Evolutionary conservation across 306 rosid species (phyloP).

Genomic region (Glycyrrhiza uralensis): DNA sequence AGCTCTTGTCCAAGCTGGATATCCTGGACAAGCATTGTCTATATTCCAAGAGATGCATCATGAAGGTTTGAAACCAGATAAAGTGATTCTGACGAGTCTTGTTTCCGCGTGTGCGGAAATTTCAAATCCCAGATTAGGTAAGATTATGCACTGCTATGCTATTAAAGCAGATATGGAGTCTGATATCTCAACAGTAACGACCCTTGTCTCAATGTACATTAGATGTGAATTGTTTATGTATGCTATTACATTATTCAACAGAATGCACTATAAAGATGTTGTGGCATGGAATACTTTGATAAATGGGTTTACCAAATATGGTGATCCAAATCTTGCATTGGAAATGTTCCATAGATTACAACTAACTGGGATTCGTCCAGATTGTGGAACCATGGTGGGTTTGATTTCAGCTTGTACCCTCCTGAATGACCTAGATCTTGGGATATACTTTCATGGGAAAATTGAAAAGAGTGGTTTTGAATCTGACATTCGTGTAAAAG

Average conservation of each 20-base stretch:
- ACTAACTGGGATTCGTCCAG: slow-evolving; percentile 45
- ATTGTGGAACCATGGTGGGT: slow-evolving; percentile 55
- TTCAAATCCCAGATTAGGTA: slow-evolving; percentile 44
- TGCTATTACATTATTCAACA: slow-evolving; percentile 44
- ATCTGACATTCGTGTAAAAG: slow-evolving; percentile 41
- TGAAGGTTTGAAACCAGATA: slow-evolving; percentile 47
- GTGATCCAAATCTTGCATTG: slow-evolving; percentile 43
- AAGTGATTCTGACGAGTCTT: slow-evolving; percentile 36
- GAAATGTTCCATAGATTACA: slow-evolving; percentile 41
- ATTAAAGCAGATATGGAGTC: slow-evolving; percentile 46
- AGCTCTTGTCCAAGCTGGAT: slow-evolving; percentile 59
- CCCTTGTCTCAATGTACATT: slow-evolving; percentile 60
- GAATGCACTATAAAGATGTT: slow-evolving; percentile 50
- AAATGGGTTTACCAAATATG: slow-evolving; percentile 47
- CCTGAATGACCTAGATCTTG: slow-evolving; percentile 34
- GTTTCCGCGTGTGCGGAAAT: slow-evolving; percentile 55
- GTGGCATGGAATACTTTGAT: slow-evolving; percentile 73
- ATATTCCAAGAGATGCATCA: slow-evolving; percentile 44
- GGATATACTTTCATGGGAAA: slow-evolving; percentile 53
- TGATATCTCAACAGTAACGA: slow-evolving; percentile 44
- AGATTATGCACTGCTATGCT: slow-evolving; percentile 52
- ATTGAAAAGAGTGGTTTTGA: slow-evolving; percentile 52
- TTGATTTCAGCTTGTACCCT: slow-evolving; percentile 46
- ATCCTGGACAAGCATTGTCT: slow-evolving; percentile 48
- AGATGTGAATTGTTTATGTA: slow-evolving; percentile 37